A percentile compares a stretch with the other conserved stretches of the same genome.
These are phyloP conservation scores for Sporisorium graminicola DNA, from an alignment of 1,284 basidiomycete species.

Conservation along the genomic window DNA sequence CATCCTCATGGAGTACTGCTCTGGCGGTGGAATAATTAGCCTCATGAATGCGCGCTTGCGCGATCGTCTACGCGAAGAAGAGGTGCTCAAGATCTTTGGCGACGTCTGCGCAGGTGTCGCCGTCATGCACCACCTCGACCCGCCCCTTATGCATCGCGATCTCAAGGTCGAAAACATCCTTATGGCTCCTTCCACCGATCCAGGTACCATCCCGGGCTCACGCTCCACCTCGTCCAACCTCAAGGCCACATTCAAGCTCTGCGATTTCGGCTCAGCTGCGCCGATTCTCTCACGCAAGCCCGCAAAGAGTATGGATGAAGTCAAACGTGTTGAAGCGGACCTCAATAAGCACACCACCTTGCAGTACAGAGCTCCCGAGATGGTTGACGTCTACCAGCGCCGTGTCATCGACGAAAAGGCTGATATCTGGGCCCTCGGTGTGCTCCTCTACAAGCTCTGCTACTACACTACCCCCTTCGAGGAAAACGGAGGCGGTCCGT, in stretches of 20 bases:
- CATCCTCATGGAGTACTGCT: slow-evolving; percentile 98
- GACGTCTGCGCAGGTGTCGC: slow-evolving; percentile 65
- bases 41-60: slow-evolving; percentile 97
- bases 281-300: slow-evolving; percentile 70
- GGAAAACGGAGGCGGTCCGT: slow-evolving; percentile 81
- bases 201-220: slow-evolving; percentile 42
- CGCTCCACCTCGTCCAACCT: slow-evolving; percentile 73
- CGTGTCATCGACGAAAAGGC: slow-evolving; percentile 90
- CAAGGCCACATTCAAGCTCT: slow-evolving; percentile 83
- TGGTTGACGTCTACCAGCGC: slow-evolving; percentile 90
- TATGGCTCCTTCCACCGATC: slow-evolving; percentile 70
- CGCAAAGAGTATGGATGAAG: slow-evolving; percentile 69
- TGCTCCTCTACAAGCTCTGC: slow-evolving; percentile 85
- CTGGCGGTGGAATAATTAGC: slow-evolving; percentile 95
- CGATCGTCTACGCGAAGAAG: slow-evolving; percentile 90
- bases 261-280: slow-evolving; percentile 96
- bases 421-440: slow-evolving; percentile 83
- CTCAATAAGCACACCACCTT: slow-evolving; percentile 94
- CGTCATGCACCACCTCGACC: slow-evolving; percentile 89
- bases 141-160: slow-evolving; percentile 93
- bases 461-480: slow-evolving; percentile 97
- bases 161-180: slow-evolving; percentile 97
- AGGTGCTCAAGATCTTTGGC: slow-evolving; percentile 93
- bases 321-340: slow-evolving; percentile 88
- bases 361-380: slow-evolving; percentile 95